Conservation (phyloP, 495 filamentous ascomycete species). For the Aspergillus mulundensis region DNA sequence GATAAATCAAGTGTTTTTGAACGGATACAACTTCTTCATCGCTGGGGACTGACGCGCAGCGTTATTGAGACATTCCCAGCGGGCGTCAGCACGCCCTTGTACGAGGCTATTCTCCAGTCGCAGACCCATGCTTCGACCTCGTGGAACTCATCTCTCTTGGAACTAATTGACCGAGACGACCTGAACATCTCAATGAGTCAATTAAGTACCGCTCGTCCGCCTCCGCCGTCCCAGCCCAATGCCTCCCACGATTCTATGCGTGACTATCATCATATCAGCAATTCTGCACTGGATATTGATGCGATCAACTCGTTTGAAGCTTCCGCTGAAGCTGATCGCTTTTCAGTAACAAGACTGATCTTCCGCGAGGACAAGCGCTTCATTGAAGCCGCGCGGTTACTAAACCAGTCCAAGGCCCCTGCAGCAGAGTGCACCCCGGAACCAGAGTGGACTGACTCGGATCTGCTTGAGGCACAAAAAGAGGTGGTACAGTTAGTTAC, state of each 20-base stretch:
- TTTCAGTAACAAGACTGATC: constrained; percentile 73
- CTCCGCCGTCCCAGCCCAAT: constrained; percentile 35
- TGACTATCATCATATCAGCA: constrained; percentile 72
- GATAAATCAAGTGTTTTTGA: constrained; percentile 28
- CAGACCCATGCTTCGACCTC: constrained; percentile 73
- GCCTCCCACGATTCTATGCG: constrained; percentile 61
- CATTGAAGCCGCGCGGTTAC: constrained; percentile 69
- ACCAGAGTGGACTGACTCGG: constrained; percentile 74
- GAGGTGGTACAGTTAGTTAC: constrained; percentile 79
- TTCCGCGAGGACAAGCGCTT: constrained; percentile 90
- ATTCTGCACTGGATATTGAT: constrained; percentile 55
- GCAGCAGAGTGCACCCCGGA: constrained; percentile 72
- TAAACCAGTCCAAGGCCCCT: constrained; percentile 73
- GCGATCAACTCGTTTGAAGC: constrained; percentile 57
- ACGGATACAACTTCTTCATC: constrained; percentile 39
- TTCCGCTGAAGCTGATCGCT: constrained; percentile 71
- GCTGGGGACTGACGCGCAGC: constrained; percentile 41
- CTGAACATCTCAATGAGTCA: constrained; percentile 61
- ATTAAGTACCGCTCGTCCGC: constrained; percentile 22
- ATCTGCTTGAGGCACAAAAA: constrained; percentile 91
- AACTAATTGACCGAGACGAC: constrained; percentile 79
- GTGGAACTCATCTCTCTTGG: constrained; percentile 66
- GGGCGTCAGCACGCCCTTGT: constrained; percentile 69
- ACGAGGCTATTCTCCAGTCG: constrained; percentile 77
- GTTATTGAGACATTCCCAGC: constrained; percentile 76